Evolutionary conservation across 768 basidiomycete species (phyloP).

Genomic region (Boletus edulis): DNA sequence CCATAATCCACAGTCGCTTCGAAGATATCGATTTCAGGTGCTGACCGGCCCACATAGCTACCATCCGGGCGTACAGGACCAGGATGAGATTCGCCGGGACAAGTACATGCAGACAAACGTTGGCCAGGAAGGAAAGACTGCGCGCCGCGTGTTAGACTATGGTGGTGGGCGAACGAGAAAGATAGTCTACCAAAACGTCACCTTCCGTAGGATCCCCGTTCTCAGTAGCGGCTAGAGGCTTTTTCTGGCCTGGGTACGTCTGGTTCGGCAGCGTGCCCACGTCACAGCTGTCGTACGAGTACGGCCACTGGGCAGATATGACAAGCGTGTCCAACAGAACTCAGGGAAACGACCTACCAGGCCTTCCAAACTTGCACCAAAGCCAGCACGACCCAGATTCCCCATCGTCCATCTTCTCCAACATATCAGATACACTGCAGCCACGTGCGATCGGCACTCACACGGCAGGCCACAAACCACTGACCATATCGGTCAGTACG

Average conservation of each 20-base stretch:
- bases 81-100: constrained; percentile 54
- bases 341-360: constrained; percentile 43
- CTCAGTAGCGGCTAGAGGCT: constrained; percentile 43
- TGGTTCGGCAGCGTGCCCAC: constrained; percentile 79
- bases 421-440: constrained; percentile 5
- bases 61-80: constrained; percentile 51
- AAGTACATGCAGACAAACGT: constrained; percentile 56
- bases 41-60: constrained; percentile 48
- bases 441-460: constrained; percentile 13
- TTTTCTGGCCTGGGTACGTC: constrained; percentile 44
- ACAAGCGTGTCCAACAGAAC: neutral
- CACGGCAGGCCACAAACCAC: constrained; percentile 50
- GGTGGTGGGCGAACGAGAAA: neutral
- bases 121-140: constrained; percentile 55
- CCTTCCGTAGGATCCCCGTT: constrained; percentile 37
- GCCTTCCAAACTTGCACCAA: constrained; percentile 58
- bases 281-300: constrained; percentile 63
- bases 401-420: constrained; percentile 51
- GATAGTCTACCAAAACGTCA: constrained; percentile 20
- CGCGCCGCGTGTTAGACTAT: neutral
- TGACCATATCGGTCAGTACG: constrained; percentile 19
- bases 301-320: constrained; percentile 43
- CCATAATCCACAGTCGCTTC: constrained; percentile 42
- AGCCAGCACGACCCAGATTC: constrained; percentile 50
- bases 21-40: constrained; percentile 62